Evolutionary conservation across 768 basidiomycete genomes (phyloP), one percentile per base, ranked within the genome.

Genomic region (Lentinula sp.): DNA sequence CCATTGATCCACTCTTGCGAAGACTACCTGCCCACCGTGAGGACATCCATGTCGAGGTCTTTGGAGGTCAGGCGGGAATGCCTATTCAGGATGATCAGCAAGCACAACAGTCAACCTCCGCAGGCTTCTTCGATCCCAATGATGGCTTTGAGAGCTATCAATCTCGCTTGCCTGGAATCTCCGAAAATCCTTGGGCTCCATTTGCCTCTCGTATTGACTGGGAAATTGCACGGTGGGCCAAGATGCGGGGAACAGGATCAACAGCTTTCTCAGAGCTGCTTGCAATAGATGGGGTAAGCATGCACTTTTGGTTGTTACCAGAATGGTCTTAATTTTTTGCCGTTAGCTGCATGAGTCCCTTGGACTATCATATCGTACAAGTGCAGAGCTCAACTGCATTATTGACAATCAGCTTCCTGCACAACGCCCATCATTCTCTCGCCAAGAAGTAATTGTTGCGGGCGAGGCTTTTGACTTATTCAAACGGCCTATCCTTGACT

Each of bases 401-500:
- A 73, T 73, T 49, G 69, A 75, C 57, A 7, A 55, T 8, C 2
- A 62, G 1, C 62, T 75, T 3, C 72, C 73, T 2, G 39, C 67
- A 5, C n/a, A 49, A 0, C 62, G 69, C 0, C 75, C 71, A 0
- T 42, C 37, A 0, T 78, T 77, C 53, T 9, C 62, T 8, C 59
- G 68, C 0, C 43, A 67, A 8, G 67, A 72, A 45, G 62, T 76
- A 1, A 39, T 66, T 0, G 62, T 77, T 37, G 71, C 54, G 0
- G 72, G 69, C 0, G 70, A 77, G 61, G 57, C 62, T 0, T 64
- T 64, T 61, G 74, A 77, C 16, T 43, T 78, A 0, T 77, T 69
- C 54, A 65, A 52, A 16, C 65, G 73, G 0, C 71, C 78, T 60
- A 62, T 78, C 1, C 13, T 78, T 0, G 69, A 70, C 7, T 79